These are phyloP conservation scores for Leccinum disarticulatum DNA, from an alignment of 768 basidiomycete species.

Conservation along the genomic window DNA sequence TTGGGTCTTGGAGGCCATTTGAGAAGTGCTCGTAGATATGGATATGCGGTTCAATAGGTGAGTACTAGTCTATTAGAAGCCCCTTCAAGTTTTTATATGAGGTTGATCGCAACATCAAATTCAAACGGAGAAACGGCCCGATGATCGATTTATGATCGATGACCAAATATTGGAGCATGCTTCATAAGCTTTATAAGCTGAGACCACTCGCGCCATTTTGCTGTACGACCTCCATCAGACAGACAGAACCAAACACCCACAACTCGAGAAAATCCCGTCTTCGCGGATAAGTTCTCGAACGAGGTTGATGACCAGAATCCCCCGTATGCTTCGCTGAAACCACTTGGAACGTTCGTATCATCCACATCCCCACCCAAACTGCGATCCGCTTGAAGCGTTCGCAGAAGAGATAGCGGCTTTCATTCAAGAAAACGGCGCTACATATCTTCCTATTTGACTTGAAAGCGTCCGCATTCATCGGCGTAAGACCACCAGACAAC, in stretches of 20 bases:
- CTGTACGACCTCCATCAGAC: not conserved
- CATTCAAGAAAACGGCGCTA: not conserved
- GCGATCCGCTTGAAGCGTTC: not conserved
- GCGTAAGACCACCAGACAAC: not conserved
- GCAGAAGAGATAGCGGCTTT: not conserved
- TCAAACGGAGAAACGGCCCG: not conserved
- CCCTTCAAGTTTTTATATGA: constrained; percentile 5
- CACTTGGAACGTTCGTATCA: too few species aligned
- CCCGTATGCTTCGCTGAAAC: too few species aligned
- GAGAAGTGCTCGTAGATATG: not conserved
- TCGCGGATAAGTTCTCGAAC: constrained; percentile 2
- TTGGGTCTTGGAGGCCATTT: constrained; percentile 22
- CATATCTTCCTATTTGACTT: too few species aligned
- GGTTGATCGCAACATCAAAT: too few species aligned
- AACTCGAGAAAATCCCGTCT: constrained; percentile 18
- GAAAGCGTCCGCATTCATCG: not conserved
- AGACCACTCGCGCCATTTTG: not conserved
- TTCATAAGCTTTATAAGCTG: constrained; percentile 8
- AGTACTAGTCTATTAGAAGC: too few species aligned
- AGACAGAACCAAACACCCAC: not conserved
- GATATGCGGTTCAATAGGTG: too few species aligned
- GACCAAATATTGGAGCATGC: not conserved
- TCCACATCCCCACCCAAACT: too few species aligned
- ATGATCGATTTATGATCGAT: not conserved
- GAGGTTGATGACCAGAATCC: too few species aligned